A percentile compares a stretch with the other conserved stretches of the same genome.
phyloP scores from a whole-genome alignment of 108 stramenopile genomes.

The Epithemia pelagica region DNA sequence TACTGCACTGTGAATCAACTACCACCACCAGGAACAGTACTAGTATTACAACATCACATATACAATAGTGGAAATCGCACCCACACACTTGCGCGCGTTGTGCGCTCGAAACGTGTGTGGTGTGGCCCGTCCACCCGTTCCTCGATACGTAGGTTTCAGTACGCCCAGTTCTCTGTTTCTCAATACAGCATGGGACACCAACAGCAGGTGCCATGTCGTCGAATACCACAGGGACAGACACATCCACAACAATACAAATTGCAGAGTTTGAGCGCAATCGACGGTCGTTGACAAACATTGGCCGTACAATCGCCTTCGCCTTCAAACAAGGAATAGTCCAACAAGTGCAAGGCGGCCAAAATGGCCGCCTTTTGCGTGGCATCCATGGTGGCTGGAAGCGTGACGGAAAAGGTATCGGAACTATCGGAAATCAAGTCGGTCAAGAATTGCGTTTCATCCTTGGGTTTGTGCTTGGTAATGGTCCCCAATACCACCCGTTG shows the following conservation, averaged over 20 bases:
- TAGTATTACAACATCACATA: too few species aligned
- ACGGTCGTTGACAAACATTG: background rate
- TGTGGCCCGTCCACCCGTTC: too few species aligned
- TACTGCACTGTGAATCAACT: too few species aligned
- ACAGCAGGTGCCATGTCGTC: background rate
- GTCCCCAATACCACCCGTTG: background rate
- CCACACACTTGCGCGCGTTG: too few species aligned
- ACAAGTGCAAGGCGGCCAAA: conserved; percentile 13
- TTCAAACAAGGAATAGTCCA: conserved; percentile 17
- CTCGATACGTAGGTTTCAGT: too few species aligned
- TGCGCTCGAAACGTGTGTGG: too few species aligned
- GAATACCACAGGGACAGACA: conserved; percentile 4
- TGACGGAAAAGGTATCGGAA: background rate
- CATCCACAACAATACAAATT: conserved; percentile 15
- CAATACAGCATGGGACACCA: background rate
- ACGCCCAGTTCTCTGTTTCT: background rate
- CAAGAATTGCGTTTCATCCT: background rate
- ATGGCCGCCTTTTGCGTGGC: conserved; percentile 7
- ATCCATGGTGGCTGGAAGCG: background rate
- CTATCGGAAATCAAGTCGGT: background rate
- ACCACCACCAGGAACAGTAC: too few species aligned
- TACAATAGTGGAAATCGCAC: too few species aligned
- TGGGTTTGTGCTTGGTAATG: background rate
- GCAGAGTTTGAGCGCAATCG: conserved; percentile 5
- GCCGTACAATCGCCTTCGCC: conserved; percentile 11